A percentile compares a stretch with the other conserved stretches of the same genome.
Conservation (phyloP, 2,329 filamentous ascomycete genomes). For the Colletotrichum abscissum region DNA sequence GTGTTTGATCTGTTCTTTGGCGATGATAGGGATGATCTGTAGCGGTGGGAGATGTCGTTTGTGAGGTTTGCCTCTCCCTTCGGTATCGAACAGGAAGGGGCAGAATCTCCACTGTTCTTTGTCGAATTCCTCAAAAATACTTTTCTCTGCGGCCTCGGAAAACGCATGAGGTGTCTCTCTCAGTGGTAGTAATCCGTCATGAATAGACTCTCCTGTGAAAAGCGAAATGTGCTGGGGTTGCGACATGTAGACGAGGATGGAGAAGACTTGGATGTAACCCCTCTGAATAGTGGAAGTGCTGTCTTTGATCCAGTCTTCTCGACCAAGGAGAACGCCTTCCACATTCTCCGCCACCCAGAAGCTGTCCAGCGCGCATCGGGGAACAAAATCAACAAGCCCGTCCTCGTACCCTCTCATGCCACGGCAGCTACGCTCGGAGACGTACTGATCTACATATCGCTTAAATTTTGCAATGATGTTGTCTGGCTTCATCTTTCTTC, state of each 20-base stretch:
- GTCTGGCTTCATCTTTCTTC: too few species aligned
- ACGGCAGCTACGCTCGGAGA: too few species aligned
- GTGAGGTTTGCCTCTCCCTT: background rate
- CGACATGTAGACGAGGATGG: background rate
- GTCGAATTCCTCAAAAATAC: background rate
- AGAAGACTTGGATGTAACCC: background rate
- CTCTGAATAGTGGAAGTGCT: background rate
- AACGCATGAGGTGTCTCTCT: too few species aligned
- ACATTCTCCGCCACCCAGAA: conserved; percentile 1
- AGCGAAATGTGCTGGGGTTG: background rate
- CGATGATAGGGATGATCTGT: background rate
- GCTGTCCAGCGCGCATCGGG: background rate
- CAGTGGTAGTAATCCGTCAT: too few species aligned
- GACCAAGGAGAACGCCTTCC: background rate
- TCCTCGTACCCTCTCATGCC: too few species aligned
- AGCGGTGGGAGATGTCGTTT: background rate
- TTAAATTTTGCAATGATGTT: too few species aligned
- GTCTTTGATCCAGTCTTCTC: background rate
- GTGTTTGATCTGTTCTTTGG: background rate
- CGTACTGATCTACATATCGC: too few species aligned
- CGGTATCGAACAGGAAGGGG: background rate
- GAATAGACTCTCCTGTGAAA: background rate
- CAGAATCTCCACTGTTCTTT: conserved; percentile 6
- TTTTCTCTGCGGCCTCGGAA: too few species aligned
- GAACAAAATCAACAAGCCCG: background rate